Conservation (phyloP, 192 early-diverging fungal genomes). For the Martensiomyces pterosporus region DNA sequence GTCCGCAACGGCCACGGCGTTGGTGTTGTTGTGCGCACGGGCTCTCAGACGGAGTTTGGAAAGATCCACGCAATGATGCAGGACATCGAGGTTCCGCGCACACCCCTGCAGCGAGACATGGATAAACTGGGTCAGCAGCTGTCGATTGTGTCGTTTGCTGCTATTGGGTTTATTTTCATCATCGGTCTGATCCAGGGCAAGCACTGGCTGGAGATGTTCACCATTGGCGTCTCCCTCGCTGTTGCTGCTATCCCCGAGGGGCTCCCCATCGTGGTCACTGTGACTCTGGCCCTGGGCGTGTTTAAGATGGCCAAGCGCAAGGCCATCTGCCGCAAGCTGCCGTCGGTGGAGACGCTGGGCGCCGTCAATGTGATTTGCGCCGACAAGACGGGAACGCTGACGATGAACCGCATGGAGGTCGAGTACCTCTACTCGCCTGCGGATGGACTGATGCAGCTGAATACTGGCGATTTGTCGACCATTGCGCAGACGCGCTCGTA, state of each 20-base stretch:
- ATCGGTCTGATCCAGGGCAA: constrained; percentile 86
- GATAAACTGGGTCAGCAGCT: constrained; percentile 68
- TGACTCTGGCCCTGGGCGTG: constrained; percentile 89
- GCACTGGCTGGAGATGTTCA: constrained; percentile 93
- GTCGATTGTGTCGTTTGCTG: constrained; percentile 72
- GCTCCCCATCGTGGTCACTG: constrained; percentile 93
- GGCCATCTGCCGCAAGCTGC: constrained; percentile 93
- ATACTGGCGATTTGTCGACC: constrained; percentile 9
- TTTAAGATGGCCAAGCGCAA: constrained; percentile 87
- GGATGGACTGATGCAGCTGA: constrained; percentile 42
- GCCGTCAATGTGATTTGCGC: constrained; percentile 94
- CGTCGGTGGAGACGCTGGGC: constrained; percentile 89
- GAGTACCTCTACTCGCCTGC: constrained; percentile 71
- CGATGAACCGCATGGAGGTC: constrained; percentile 93
- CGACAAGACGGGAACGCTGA: constrained; percentile 96
- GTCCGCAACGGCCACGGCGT: constrained; percentile 82
- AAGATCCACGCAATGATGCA: constrained; percentile 90
- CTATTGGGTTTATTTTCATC: constrained; percentile 70
- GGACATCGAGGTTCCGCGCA: constrained; percentile 86
- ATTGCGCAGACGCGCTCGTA: constrained; percentile 34
- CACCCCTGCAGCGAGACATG: constrained; percentile 93
- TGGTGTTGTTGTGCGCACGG: constrained; percentile 88
- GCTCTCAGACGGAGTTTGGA: constrained; percentile 91
- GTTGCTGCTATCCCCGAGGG: constrained; percentile 99
- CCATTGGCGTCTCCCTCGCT: constrained; percentile 83